phyloP scores from a whole-genome alignment of 2,329 filamentous ascomycete species.

The Periconia digitata region DNA sequence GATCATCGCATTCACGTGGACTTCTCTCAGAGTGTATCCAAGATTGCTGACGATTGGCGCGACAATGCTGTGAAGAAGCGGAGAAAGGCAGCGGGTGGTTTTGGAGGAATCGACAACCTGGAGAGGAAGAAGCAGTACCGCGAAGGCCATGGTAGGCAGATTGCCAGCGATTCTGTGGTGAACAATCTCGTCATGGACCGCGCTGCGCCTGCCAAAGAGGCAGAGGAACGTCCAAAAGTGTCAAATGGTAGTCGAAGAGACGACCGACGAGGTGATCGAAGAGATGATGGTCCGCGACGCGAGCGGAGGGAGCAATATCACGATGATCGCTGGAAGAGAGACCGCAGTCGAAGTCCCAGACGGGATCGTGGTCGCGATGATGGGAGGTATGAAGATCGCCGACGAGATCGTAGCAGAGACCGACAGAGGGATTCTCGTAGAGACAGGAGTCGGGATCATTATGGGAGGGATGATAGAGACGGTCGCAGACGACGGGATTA shows the following conservation, averaged over 20 bases:
- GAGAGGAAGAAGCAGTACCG: slow-evolving; percentile 88
- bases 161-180: slow-evolving; percentile 35
- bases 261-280: slow-evolving; percentile 23
- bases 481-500: slow-evolving; percentile 26
- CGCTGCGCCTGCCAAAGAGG: slow-evolving; percentile 14
- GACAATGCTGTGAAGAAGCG: slow-evolving; percentile 82
- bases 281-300: slow-evolving; percentile 44
- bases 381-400: slow-evolving; percentile 29
- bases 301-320: slow-evolving; percentile 39
- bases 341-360: slow-evolving; percentile 39
- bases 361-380: slow-evolving; percentile 35
- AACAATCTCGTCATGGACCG: slow-evolving; percentile 35
- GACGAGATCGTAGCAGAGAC: slow-evolving; percentile 30
- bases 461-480: slow-evolving; percentile 44
- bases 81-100: slow-evolving; percentile 64
- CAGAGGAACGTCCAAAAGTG: slow-evolving; percentile 10
- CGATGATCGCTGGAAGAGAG: slow-evolving; percentile 42
- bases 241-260: slow-evolving; percentile 5
- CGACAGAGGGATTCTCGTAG: slow-evolving; percentile 37
- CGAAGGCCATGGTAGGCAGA: slow-evolving; percentile 28
- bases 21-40: slow-evolving; percentile 91
- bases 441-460: slow-evolving; percentile 44
- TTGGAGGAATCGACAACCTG: slow-evolving; percentile 83
- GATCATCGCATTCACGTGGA: slow-evolving; percentile 98
- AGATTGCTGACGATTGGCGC: slow-evolving; percentile 87